phyloP scores from a whole-genome alignment of 805 yeast species.

The Dipodascus albidus region DNA sequence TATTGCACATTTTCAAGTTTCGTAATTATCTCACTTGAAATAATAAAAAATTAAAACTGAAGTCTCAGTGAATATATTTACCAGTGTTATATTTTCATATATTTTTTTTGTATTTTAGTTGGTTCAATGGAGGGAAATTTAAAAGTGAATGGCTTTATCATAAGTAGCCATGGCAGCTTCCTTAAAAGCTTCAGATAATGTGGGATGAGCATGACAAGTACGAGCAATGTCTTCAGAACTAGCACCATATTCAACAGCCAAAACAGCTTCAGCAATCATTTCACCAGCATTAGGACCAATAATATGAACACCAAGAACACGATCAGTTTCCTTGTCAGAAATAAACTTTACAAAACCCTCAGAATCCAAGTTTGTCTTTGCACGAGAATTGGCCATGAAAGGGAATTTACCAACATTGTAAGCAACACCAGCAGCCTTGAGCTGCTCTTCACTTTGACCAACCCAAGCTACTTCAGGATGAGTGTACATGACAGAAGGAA shows the following conservation, averaged over 20 bases:
- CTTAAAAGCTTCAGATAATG: slow-evolving; percentile 94
- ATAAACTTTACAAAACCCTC: slow-evolving; percentile 95
- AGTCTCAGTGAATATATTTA: not conserved
- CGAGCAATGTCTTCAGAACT: slow-evolving; percentile 96
- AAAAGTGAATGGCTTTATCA: slow-evolving; percentile 84
- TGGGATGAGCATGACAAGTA: slow-evolving; percentile 98
- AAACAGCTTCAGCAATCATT: slow-evolving; percentile 97
- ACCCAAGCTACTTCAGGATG: slow-evolving; percentile 99
- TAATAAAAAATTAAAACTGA: no score
- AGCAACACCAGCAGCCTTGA: slow-evolving; percentile 82
- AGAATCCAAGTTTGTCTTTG: slow-evolving; percentile 93
- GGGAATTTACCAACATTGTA: slow-evolving; percentile 97
- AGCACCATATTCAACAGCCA: slow-evolving; percentile 98
- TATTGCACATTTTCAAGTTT: no score
- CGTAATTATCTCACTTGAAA: no score
- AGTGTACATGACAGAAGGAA: slow-evolving; percentile 97
- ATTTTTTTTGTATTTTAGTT: no score
- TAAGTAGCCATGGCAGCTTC: slow-evolving; percentile 93
- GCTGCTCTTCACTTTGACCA: slow-evolving; percentile 90
- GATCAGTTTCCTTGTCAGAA: slow-evolving; percentile 94
- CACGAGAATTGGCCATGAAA: slow-evolving; percentile 97
- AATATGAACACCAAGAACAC: slow-evolving; percentile 93
- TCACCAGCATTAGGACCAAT: slow-evolving; percentile 99
- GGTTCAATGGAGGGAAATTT: slow-evolving; percentile 15
- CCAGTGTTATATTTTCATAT: not conserved